phyloP scores from a whole-genome alignment of 2,329 filamentous ascomycete genomes.

The Colletotrichum sublineola region DNA sequence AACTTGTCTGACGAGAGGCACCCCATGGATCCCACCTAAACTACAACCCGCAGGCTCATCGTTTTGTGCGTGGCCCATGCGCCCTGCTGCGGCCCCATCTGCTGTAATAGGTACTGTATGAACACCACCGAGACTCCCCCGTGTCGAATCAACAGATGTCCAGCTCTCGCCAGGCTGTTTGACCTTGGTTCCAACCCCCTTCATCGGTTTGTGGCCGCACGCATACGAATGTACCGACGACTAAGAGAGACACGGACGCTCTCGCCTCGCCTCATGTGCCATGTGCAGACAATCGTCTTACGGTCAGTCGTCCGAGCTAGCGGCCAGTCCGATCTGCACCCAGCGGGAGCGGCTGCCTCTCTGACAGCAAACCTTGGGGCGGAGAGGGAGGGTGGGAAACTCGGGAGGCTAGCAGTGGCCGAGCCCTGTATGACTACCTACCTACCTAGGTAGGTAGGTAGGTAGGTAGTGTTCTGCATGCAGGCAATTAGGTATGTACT shows the following conservation, averaged over 20 bases:
- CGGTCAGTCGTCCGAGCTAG: conserved; percentile 29
- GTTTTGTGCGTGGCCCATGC: conserved; percentile 20
- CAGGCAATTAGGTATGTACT: neutral
- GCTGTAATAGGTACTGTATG: neutral
- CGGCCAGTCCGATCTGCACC: conserved; percentile 32
- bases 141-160: neutral
- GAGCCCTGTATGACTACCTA: conserved; percentile 11
- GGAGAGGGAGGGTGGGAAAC: neutral
- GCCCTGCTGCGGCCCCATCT: conserved; percentile 9
- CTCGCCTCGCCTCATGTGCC: neutral
- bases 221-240: neutral
- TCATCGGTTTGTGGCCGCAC: neutral
- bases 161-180: neutral
- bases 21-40: neutral
- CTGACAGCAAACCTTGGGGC: conserved; percentile 24
- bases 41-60: neutral
- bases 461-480: conserved; percentile 7
- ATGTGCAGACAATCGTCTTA: conserved; percentile 9
- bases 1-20: conserved; percentile 5
- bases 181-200: conserved; percentile 17
- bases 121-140: neutral
- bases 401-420: conserved; percentile 14
- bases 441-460: neutral
- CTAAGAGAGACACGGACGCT: neutral
- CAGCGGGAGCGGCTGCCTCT: conserved; percentile 20